These are phyloP conservation scores for Phoenix roebelenii DNA, from an alignment of 176 grass and related monocot species.

Conservation along the genomic window DNA sequence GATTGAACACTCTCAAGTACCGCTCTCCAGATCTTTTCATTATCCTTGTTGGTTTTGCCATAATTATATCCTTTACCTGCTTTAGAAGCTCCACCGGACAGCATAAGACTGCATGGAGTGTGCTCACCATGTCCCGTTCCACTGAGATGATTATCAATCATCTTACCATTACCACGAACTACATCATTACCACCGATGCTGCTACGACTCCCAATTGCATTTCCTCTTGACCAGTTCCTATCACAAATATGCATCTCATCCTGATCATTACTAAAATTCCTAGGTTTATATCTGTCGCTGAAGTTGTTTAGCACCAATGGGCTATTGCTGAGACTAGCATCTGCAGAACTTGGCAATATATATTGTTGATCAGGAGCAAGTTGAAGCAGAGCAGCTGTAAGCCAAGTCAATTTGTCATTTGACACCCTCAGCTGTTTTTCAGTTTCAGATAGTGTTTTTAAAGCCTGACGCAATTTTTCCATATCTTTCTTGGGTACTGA, in stretches of 20 bases:
- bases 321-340: conserved; percentile 29
- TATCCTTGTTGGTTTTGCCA: conserved; percentile 37
- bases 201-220: conserved; percentile 15
- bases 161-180: conserved; percentile 14
- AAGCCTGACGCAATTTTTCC: conserved; percentile 62
- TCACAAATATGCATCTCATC: conserved; percentile 16
- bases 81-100: conserved; percentile 23
- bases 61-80: conserved; percentile 28
- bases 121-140: conserved; percentile 24
- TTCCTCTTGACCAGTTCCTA: conserved; percentile 20
- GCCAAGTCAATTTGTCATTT: conserved; percentile 63
- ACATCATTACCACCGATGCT: conserved; percentile 19
- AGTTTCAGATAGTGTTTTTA: conserved; percentile 60
- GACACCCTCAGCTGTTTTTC: conserved; percentile 68
- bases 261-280: conserved; percentile 19
- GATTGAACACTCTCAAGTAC: conserved; percentile 62
- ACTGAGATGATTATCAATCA: conserved; percentile 15
- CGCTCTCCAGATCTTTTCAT: conserved; percentile 77
- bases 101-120: conserved; percentile 24
- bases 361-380: conserved; percentile 20
- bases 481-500: conserved; percentile 60
- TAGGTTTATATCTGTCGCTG: conserved; percentile 19
- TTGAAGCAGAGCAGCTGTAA: conserved; percentile 76
- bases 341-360: background rate
- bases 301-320: conserved; percentile 6